Conservation (phyloP, 768 basidiomycete species). For the Vararia minispora region DNA sequence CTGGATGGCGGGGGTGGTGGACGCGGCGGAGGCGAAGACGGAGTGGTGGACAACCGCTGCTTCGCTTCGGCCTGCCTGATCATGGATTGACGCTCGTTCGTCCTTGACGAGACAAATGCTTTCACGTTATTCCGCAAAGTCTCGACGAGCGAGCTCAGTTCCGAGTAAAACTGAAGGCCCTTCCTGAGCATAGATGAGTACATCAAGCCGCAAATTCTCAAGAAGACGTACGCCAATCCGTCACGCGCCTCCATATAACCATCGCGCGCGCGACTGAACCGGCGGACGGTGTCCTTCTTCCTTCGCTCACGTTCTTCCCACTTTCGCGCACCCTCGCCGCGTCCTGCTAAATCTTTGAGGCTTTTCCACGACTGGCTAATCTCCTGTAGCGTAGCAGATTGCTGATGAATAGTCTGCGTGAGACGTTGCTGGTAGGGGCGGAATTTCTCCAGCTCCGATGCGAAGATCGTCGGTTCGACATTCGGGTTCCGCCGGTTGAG, state of each 20-base stretch:
- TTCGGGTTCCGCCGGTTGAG: constrained; percentile 79
- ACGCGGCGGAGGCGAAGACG: constrained; percentile 24
- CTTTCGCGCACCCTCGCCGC: constrained; percentile 64
- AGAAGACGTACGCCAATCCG: constrained; percentile 59
- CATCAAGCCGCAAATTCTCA: neutral
- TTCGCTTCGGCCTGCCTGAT: constrained; percentile 62
- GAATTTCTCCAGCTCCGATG: constrained; percentile 93
- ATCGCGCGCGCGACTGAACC: constrained; percentile 70
- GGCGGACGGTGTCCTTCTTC: constrained; percentile 62
- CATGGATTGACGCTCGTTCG: constrained; percentile 58
- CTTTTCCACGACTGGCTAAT: constrained; percentile 62
- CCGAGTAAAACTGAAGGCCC: constrained; percentile 81
- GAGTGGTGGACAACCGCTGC: constrained; percentile 40
- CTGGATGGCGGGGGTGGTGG: constrained; percentile 17
- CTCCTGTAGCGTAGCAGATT: constrained; percentile 65
- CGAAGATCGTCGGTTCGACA: constrained; percentile 82
- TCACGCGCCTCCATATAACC: constrained; percentile 80
- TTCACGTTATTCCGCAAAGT: constrained; percentile 49
- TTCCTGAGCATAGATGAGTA: constrained; percentile 38
- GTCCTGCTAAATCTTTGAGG: constrained; percentile 62
- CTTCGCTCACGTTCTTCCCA: constrained; percentile 76
- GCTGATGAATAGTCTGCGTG: constrained; percentile 64
- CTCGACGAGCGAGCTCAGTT: constrained; percentile 53
- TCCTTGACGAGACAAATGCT: constrained; percentile 52
- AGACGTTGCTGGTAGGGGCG: constrained; percentile 81